phyloP scores from a whole-genome alignment of 1,284 basidiomycete species.

The Ceratobasidium sp. region DNA sequence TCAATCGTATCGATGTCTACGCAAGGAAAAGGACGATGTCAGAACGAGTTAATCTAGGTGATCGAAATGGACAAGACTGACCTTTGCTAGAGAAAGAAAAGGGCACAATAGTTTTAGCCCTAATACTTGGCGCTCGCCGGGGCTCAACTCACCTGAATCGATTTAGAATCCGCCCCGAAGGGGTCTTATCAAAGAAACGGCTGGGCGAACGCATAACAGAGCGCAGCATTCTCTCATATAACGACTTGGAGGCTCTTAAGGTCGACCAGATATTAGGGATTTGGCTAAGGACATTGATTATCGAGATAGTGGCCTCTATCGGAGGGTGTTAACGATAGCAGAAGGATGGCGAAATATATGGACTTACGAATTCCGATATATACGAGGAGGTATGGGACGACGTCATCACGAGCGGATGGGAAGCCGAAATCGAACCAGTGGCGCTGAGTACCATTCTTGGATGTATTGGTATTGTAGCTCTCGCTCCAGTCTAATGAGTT shows the following conservation, averaged over 20 bases:
- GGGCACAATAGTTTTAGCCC: no score
- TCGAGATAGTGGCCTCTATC: constrained; percentile 23
- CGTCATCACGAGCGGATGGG: constrained; percentile 34
- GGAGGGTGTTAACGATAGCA: no score
- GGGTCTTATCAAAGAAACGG: constrained; percentile 46
- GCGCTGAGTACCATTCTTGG: no score
- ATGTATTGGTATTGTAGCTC: constrained; percentile 5
- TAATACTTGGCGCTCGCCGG: neutral
- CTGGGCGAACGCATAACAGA: constrained; percentile 44
- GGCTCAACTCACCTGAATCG: constrained; percentile 1
- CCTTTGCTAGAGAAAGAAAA: neutral
- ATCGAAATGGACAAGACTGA: constrained; percentile 11
- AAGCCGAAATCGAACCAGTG: constrained; percentile 2
- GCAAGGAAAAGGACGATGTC: neutral
- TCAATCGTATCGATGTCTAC: constrained; percentile 46
- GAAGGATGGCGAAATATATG: no score
- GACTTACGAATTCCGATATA: constrained; percentile 39
- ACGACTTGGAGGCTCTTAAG: constrained; percentile 33
- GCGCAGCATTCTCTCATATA: constrained; percentile 41
- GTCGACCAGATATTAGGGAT: constrained; percentile 26
- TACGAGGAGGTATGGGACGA: constrained; percentile 35
- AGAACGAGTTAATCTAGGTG: neutral
- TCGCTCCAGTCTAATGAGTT: constrained; percentile 40
- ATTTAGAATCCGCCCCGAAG: constrained; percentile 37
- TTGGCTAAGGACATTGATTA: constrained; percentile 1